A percentile compares a stretch with the other conserved stretches of the same genome.
Evolutionary conservation across 2,329 filamentous ascomycete genomes (phyloP).

Genomic region (Hymenoscyphus fraxineus): DNA sequence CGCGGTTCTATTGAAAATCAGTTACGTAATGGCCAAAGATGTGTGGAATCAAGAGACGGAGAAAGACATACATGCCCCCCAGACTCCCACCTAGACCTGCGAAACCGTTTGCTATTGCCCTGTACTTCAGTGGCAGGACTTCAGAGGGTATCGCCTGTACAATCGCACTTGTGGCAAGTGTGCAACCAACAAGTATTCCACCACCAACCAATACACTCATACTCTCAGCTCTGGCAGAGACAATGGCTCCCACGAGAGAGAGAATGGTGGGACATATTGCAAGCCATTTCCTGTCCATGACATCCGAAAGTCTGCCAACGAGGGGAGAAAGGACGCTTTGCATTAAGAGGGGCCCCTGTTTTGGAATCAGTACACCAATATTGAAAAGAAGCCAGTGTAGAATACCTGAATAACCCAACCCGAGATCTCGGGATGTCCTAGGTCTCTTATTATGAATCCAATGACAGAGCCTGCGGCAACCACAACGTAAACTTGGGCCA

Average conservation of each 20-base stretch:
- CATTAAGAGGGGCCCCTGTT: slow-evolving; percentile 52
- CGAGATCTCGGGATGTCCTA: slow-evolving; percentile 47
- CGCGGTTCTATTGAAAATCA: neutral
- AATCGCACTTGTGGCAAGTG: slow-evolving; percentile 51
- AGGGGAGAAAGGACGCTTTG: slow-evolving; percentile 54
- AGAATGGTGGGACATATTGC: slow-evolving; percentile 50
- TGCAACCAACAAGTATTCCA: slow-evolving; percentile 53
- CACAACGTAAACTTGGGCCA: slow-evolving; percentile 53
- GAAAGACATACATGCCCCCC: slow-evolving; percentile 46
- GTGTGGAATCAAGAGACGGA: too few species aligned
- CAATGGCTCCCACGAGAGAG: slow-evolving; percentile 49
- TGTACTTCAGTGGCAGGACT: slow-evolving; percentile 53
- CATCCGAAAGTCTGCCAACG: slow-evolving; percentile 53
- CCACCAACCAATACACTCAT: slow-evolving; percentile 56
- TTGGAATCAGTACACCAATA: neutral
- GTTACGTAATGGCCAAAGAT: neutral
- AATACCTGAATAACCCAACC: slow-evolving; percentile 54
- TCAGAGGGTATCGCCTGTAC: slow-evolving; percentile 54
- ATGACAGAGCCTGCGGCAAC: slow-evolving; percentile 53
- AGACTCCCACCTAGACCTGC: slow-evolving; percentile 48
- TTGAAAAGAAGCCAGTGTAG: neutral
- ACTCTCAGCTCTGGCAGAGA: slow-evolving; percentile 51
- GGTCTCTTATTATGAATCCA: slow-evolving; percentile 51
- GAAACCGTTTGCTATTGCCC: slow-evolving; percentile 53
- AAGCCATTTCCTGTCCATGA: slow-evolving; percentile 52